Conservation (phyloP, 371 early-diverging fungal species). For the Funneliformis caledonium region DNA sequence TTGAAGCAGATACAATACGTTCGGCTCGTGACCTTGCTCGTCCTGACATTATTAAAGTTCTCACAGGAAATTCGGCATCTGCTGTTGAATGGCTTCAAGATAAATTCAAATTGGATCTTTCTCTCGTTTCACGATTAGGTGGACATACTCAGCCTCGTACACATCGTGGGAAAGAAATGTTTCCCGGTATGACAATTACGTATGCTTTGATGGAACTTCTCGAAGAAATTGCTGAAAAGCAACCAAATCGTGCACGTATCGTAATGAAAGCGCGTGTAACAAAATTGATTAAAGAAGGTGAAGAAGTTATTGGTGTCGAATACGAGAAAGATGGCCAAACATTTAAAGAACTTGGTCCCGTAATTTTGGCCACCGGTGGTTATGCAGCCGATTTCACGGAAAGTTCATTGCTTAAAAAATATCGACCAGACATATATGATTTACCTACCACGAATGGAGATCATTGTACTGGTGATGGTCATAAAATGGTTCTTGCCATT, state of each 20-base stretch:
- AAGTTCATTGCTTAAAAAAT: slow-evolving; percentile 66
- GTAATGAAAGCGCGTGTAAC: slow-evolving; percentile 81
- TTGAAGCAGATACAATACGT: slow-evolving; percentile 86
- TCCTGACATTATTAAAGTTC: slow-evolving; percentile 84
- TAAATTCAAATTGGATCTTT: slow-evolving; percentile 85
- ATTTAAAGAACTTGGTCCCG: slow-evolving; percentile 72
- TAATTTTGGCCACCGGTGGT: slow-evolving; percentile 95
- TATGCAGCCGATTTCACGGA: slow-evolving; percentile 79
- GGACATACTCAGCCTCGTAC: slow-evolving; percentile 90
- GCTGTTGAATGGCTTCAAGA: slow-evolving; percentile 95
- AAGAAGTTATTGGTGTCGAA: slow-evolving; percentile 81
- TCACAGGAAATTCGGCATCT: slow-evolving; percentile 82
- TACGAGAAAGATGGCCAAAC: slow-evolving; percentile 68
- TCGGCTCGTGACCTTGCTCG: slow-evolving; percentile 88
- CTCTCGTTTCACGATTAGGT: slow-evolving; percentile 89
- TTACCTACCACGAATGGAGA: slow-evolving; percentile 94
- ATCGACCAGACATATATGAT: slow-evolving; percentile 55
- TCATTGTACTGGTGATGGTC: slow-evolving; percentile 95
- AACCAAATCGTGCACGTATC: slow-evolving; percentile 75
- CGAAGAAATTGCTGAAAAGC: slow-evolving; percentile 73
- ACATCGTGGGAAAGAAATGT: slow-evolving; percentile 93
- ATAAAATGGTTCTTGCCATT: slow-evolving; percentile 82
- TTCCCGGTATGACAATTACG: slow-evolving; percentile 96
- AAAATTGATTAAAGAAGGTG: slow-evolving; percentile 61
- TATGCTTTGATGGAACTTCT: slow-evolving; percentile 89